Conservation (phyloP, 306 rosid genomes). For the Trifolium repens region DNA sequence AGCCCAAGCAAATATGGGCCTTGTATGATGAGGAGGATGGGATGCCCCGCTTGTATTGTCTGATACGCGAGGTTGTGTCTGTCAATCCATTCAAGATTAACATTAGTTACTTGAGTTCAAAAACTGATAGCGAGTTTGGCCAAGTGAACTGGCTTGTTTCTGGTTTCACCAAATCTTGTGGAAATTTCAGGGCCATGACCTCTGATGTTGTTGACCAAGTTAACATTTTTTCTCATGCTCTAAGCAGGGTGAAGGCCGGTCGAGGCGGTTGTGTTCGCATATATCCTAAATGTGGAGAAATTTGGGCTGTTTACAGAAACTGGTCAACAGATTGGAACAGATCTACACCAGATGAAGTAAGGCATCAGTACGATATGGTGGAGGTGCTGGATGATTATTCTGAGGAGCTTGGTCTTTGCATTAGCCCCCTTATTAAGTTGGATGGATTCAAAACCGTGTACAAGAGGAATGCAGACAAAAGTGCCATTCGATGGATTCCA, state of each 20-base stretch:
- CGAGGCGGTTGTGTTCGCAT: conserved; percentile 93
- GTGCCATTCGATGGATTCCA: conserved; percentile 79
- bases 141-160: conserved; percentile 79
- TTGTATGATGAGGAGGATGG: conserved; percentile 98
- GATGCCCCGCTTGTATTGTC: conserved; percentile 98
- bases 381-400: conserved; percentile 92
- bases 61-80: conserved; percentile 88
- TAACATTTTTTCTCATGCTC: conserved; percentile 88
- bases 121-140: conserved; percentile 91
- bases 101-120: conserved; percentile 86
- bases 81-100: conserved; percentile 82
- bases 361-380: conserved; percentile 96
- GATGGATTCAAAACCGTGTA: conserved; percentile 91
- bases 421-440: conserved; percentile 80
- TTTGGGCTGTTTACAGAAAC: conserved; percentile 92
- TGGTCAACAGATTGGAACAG: conserved; percentile 90
- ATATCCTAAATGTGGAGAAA: conserved; percentile 83
- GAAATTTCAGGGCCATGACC: conserved; percentile 85
- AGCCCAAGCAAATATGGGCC: conserved; percentile 99
- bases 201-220: conserved; percentile 86
- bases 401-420: conserved; percentile 88
- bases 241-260: conserved; percentile 76
- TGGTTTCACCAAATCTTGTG: conserved; percentile 97
- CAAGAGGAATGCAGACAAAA: conserved; percentile 63
- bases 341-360: conserved; percentile 81